A percentile compares a stretch with the other conserved stretches of the same genome.
Conservation (phyloP, 352 stramenopile species). For the Phytophthora syringae region DNA sequence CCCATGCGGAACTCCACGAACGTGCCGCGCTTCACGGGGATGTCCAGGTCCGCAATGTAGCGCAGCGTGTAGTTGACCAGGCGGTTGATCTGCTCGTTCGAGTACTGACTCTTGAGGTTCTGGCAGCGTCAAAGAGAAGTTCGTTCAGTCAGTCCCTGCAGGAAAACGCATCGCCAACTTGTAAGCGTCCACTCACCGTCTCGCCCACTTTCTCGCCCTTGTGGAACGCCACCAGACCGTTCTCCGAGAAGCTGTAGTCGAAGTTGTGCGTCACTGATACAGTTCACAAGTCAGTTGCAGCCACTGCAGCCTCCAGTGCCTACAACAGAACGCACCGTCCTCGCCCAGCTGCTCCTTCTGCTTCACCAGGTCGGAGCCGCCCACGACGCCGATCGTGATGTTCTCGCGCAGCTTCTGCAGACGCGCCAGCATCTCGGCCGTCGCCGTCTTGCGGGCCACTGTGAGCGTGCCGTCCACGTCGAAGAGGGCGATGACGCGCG, state of each 20-base stretch:
- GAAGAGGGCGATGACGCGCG: constrained; percentile 97
- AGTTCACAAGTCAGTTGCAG: not conserved
- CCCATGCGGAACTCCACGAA: constrained; percentile 99
- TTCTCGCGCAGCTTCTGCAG: constrained; percentile 92
- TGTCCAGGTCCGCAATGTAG: constrained; percentile 95
- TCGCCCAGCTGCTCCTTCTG: constrained; percentile 99
- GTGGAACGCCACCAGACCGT: constrained; percentile 98
- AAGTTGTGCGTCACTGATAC: constrained; percentile 92
- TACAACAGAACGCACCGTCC: constrained; percentile 56
- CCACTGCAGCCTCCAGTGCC: not conserved
- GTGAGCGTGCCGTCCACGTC: constrained; percentile 99
- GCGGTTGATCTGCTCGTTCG: constrained; percentile 97
- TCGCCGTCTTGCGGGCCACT: constrained; percentile 91
- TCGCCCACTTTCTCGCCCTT: constrained; percentile 92
- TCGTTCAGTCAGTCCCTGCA: not conserved
- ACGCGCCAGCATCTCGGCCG: constrained; percentile 93
- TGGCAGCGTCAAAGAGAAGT: constrained; percentile 16
- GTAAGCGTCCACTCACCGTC: constrained; percentile 50
- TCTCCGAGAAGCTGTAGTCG: constrained; percentile 99
- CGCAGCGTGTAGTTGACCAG: constrained; percentile 97
- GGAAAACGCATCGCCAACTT: not conserved
- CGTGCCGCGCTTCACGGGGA: constrained; percentile 98
- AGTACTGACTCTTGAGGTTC: constrained; percentile 94
- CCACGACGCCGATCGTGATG: constrained; percentile 98
- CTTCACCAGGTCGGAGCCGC: constrained; percentile 98